Evolutionary conservation across 2,329 filamentous ascomycete species (phyloP), one percentile per base, ranked within the genome.

Genomic region (Ascocoryne sarcoides): DNA sequence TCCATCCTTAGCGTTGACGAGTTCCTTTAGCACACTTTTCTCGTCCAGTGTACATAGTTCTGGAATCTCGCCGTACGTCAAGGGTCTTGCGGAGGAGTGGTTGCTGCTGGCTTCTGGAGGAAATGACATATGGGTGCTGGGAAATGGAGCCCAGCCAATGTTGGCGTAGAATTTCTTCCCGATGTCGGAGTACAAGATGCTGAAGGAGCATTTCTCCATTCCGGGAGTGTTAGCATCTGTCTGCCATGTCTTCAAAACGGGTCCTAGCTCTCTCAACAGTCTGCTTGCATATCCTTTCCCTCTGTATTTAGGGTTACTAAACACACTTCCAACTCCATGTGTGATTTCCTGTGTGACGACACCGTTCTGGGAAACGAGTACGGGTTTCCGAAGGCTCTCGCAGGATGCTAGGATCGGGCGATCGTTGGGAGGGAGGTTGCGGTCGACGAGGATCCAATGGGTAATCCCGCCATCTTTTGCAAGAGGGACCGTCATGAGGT

Each of bases 131-230:
- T 95, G 88, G 1, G 73, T 69, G 43, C 84, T 90, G 15, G 74
- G 69, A 53, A 82, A 89, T 0, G 79, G 47, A 36, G 76, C 70
- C 89, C 89, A 95, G 33, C 87, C 87, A 48, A 77, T 70, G 21
- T 68, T 70, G 3, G 82, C 75, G 63, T 95, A 95, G 62, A 88
- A 95, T 29, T 67, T 66, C 67, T 86, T 83, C 15, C 89, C 86
- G 48, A 93, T 88, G 54, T 93, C 86, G 7, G 87, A 94, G 62
- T 80, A 95, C 7, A 95, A 69, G 5, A 93, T 74, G 1, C 84
- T 89, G 61, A 90, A 92, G 10, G 76, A 45, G 19, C 62, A 47
- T 59, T 69, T 57, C 57, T 60, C 50, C 59, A 57, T 15, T 58
- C 55, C 33, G 50, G 46, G 37, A 2, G 42, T 42, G 2, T 63